A percentile compares a stretch with the other conserved stretches of the same genome.
These are phyloP conservation scores for Shiraia bambusicola DNA, from an alignment of 2,329 filamentous ascomycete species.

Conservation along the genomic window DNA sequence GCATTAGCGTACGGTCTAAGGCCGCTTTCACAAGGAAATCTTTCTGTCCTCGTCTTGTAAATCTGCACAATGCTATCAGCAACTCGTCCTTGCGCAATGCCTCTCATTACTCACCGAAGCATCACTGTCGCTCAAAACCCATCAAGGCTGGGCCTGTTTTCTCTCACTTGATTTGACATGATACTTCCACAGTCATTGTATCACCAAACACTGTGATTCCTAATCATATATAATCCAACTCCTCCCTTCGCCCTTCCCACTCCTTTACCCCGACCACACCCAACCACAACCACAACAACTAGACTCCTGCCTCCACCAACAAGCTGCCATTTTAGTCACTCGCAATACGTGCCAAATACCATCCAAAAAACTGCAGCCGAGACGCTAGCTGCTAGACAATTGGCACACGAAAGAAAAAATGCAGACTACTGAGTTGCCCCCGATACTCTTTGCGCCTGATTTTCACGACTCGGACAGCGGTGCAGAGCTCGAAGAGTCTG, in stretches of 20 bases:
- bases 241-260: too few relatives aligned
- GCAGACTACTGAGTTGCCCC: background rate
- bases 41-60: background rate
- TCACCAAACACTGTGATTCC: too few relatives aligned
- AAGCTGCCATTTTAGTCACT: background rate
- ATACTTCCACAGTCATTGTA: too few relatives aligned
- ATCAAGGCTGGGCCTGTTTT: background rate
- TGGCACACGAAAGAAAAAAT: background rate
- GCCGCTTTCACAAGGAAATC: conserved; percentile 11
- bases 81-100: background rate
- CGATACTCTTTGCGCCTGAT: background rate
- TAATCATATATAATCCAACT: too few relatives aligned
- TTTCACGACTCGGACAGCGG: conserved; percentile 3
- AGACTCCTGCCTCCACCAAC: background rate
- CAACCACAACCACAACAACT: too few relatives aligned
- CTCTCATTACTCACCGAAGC: background rate
- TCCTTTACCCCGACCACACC: too few relatives aligned
- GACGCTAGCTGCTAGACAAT: background rate
- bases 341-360: background rate
- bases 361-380: conserved; percentile 1
- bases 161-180: too few relatives aligned
- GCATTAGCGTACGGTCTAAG: conserved; percentile 3
- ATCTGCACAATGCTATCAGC: conserved; percentile 4
- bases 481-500: conserved; percentile 6
- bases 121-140: background rate